Evolutionary conservation across 106 monocot genomes (phyloP).

Genomic region (Narthecium ossifragum): DNA sequence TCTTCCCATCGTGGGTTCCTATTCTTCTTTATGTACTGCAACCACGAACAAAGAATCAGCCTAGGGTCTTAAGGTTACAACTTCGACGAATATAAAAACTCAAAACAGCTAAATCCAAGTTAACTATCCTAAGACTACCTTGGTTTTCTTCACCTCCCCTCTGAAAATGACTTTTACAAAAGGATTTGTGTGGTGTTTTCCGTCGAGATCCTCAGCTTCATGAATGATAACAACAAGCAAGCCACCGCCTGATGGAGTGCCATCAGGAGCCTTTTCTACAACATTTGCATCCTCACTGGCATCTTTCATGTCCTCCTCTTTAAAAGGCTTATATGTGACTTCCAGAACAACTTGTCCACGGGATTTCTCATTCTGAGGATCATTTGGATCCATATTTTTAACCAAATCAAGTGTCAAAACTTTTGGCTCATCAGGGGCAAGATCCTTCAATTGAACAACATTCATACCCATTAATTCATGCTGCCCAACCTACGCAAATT

Average conservation of each 20-base stretch:
- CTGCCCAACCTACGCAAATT: conserved; percentile 53
- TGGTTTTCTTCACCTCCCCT: conserved; percentile 80
- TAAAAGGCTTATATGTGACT: conserved; percentile 76
- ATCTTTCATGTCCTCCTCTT: conserved; percentile 50
- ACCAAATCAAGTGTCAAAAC: conserved; percentile 54
- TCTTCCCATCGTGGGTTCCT: conserved; percentile 90
- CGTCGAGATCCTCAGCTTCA: conserved; percentile 87
- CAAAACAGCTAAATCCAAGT: background rate
- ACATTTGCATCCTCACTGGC: conserved; percentile 15
- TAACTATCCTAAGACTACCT: conserved; percentile 31
- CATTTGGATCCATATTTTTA: conserved; percentile 66
- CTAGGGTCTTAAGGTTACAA: background rate
- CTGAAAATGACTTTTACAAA: conserved; percentile 65
- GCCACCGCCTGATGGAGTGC: conserved; percentile 66
- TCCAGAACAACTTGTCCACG: conserved; percentile 58
- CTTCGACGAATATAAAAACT: background rate
- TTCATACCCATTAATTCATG: conserved; percentile 88
- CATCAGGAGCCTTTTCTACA: conserved; percentile 64
- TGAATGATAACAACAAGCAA: conserved; percentile 70
- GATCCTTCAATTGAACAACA: conserved; percentile 53
- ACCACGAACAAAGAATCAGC: background rate
- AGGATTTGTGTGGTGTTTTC: conserved; percentile 89
- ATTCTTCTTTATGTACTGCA: conserved; percentile 89
- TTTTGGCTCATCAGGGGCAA: conserved; percentile 62
- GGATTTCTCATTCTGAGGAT: conserved; percentile 38